Conservation (phyloP, 2,329 filamentous ascomycete species). For the Blastomyces silverae region DNA sequence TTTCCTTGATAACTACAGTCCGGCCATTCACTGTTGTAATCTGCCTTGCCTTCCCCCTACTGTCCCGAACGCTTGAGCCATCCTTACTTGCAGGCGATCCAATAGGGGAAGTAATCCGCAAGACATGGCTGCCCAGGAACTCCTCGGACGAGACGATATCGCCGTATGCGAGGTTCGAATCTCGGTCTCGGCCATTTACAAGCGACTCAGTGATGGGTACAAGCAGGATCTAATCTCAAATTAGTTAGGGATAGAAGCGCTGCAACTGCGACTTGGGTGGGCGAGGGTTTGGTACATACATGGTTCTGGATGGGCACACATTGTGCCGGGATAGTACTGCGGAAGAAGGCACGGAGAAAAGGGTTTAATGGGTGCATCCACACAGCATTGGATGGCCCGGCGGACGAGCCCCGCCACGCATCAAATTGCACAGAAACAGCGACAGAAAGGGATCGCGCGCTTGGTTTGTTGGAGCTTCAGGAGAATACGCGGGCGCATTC, state of each 20-base stretch:
- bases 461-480: neutral
- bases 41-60: constrained; percentile 85
- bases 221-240: constrained; percentile 60
- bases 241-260: constrained; percentile 15
- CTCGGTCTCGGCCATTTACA: constrained; percentile 77
- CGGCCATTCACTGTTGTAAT: constrained; percentile 88
- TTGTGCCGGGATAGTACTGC: constrained; percentile 84
- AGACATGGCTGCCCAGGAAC: constrained; percentile 92
- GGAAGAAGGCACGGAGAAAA: constrained; percentile 97
- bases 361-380: constrained; percentile 99
- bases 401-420: constrained; percentile 31
- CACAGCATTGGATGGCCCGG: constrained; percentile 40
- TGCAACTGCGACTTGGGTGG: neutral
- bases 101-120: constrained; percentile 62
- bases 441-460: neutral
- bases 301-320: constrained; percentile 88
- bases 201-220: constrained; percentile 91
- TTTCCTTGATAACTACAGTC: constrained; percentile 90
- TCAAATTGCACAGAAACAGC: constrained; percentile 26
- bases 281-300: constrained; percentile 47
- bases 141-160: constrained; percentile 87
- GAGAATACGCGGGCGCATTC: neutral
- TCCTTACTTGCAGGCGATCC: constrained; percentile 47
- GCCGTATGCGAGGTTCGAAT: constrained; percentile 66
- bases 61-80: constrained; percentile 67